Conservation (phyloP, 352 stramenopile species). For the Hyaloperonospora brassicae region DNA sequence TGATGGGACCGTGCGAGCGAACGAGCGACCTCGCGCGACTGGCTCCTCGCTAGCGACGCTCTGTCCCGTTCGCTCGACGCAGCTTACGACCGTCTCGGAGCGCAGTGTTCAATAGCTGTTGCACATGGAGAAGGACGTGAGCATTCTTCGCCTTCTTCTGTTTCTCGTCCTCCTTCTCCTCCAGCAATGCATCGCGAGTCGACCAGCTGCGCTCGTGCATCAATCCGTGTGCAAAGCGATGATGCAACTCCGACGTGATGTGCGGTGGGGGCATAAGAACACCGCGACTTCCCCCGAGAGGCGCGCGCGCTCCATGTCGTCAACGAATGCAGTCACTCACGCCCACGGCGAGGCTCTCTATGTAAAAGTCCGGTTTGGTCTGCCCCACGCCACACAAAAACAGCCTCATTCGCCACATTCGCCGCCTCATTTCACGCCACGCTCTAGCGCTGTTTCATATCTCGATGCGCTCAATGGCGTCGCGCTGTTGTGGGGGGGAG, state of each 20-base stretch:
- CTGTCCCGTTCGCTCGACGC: too few relatives aligned
- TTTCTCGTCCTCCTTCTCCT: too few relatives aligned
- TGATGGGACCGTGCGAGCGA: constrained; percentile 17
- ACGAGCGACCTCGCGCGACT: constrained; percentile 11
- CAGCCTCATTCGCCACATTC: constrained; percentile 14
- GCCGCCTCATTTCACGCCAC: constrained; percentile 5
- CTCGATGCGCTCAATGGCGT: not conserved
- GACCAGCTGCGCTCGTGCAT: not conserved
- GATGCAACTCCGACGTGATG: constrained; percentile 5
- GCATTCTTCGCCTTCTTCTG: too few relatives aligned
- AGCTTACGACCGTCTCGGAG: too few relatives aligned
- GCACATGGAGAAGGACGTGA: too few relatives aligned
- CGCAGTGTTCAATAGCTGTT: too few relatives aligned
- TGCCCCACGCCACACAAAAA: constrained; percentile 12
- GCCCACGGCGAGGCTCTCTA: constrained; percentile 16
- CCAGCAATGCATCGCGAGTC: not conserved
- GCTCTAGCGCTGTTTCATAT: constrained; percentile 1
- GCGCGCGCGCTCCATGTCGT: not conserved
- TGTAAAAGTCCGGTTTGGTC: constrained; percentile 26
- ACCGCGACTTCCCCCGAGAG: not conserved
- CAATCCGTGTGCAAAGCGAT: constrained; percentile 6
- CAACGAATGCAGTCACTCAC: constrained; percentile 8
- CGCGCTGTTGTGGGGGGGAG: not conserved
- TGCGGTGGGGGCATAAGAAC: constrained; percentile 1
- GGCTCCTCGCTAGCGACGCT: not conserved